These are phyloP conservation scores for Tetragonia tetragonoides DNA, from an alignment of 148 eudicot genomes.

Conservation along the genomic window DNA sequence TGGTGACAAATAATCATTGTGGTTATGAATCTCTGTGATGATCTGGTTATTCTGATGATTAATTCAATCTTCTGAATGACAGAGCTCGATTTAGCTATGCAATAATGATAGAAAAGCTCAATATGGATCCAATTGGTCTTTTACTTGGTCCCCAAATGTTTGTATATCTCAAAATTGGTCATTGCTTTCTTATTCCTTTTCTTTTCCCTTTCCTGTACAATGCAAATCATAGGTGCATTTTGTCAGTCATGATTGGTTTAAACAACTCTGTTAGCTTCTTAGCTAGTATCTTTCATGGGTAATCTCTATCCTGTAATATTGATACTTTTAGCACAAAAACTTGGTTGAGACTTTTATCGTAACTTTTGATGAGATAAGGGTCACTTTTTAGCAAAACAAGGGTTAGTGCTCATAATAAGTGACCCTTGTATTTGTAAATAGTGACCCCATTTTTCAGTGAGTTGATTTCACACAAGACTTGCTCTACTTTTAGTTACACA, in stretches of 20 bases:
- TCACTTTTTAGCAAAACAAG: too few species aligned
- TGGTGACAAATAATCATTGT: too few species aligned
- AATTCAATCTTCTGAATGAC: background rate
- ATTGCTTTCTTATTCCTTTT: background rate
- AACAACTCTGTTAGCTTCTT: background rate
- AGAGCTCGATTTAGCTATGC: background rate
- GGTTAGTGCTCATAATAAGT: too few species aligned
- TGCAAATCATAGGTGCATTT: background rate
- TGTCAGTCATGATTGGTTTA: background rate
- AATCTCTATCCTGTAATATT: background rate
- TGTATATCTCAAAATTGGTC: background rate
- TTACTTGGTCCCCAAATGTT: background rate
- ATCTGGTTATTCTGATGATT: background rate
- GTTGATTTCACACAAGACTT: too few species aligned
- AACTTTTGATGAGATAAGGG: too few species aligned
- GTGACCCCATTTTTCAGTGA: too few species aligned
- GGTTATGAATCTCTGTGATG: background rate
- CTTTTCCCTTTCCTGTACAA: background rate
- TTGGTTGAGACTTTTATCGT: too few species aligned
- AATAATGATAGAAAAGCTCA: background rate
- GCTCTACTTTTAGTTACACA: background rate
- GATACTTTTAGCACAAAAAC: background rate
- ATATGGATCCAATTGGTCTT: background rate
- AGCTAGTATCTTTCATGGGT: background rate
- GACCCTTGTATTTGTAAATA: too few species aligned